Percentiles rank a stretch among this genome's conserved stretches.
These are phyloP conservation scores for Monilinia laxa DNA, from an alignment of 2,329 filamentous ascomycete genomes.

Conservation along the genomic window DNA sequence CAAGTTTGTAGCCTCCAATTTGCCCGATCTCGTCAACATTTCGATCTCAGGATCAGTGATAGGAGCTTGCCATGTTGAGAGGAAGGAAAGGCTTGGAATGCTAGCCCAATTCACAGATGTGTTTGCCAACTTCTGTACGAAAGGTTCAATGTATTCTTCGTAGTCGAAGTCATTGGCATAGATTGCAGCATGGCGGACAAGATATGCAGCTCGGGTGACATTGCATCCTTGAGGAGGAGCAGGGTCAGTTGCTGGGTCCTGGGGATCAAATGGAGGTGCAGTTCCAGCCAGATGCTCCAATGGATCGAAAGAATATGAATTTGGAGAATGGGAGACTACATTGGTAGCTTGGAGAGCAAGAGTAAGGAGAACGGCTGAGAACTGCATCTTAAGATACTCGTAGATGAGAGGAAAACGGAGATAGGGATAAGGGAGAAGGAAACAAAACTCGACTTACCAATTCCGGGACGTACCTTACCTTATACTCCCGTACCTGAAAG, in stretches of 20 bases:
- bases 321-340: conserved; percentile 26
- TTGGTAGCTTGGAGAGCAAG: conserved; percentile 16
- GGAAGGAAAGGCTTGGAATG: conserved; percentile 34
- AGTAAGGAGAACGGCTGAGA: conserved; percentile 16
- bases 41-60: conserved; percentile 35
- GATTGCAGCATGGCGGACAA: conserved; percentile 52
- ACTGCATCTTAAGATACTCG: conserved; percentile 15
- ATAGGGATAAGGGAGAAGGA: background rate
- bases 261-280: conserved; percentile 50
- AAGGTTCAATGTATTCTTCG: conserved; percentile 51
- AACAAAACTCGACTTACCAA: conserved; percentile 6
- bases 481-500: conserved; percentile 17
- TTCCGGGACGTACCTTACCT: conserved; percentile 6
- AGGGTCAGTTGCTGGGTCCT: conserved; percentile 48
- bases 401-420: background rate
- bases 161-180: conserved; percentile 54
- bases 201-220: conserved; percentile 49
- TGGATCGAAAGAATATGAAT: conserved; percentile 47
- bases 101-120: conserved; percentile 49
- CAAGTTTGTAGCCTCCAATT: conserved; percentile 34
- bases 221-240: conserved; percentile 51
- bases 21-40: conserved; percentile 35
- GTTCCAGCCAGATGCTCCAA: conserved; percentile 51
- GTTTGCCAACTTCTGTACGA: conserved; percentile 50
- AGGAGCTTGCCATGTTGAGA: conserved; percentile 35